Percentiles rank a stretch among this genome's conserved stretches.
phyloP scores from a whole-genome alignment of 148 eudicot genomes.

The Euryodendron excelsum region DNA sequence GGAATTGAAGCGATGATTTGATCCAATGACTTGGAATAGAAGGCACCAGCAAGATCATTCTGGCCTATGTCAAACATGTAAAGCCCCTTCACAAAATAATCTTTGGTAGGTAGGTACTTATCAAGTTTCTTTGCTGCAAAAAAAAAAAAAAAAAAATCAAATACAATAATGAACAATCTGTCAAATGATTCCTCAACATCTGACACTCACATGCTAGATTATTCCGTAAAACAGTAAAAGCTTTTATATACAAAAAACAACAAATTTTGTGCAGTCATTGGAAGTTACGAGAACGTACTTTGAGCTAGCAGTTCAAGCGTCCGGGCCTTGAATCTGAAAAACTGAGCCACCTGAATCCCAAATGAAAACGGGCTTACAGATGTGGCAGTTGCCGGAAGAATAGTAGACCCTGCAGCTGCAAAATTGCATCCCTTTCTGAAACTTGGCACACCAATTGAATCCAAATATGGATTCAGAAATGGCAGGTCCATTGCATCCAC shows the following conservation, averaged over 20 bases:
- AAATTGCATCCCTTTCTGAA: conserved; percentile 76
- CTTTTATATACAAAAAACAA: neutral
- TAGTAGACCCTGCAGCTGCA: conserved; percentile 82
- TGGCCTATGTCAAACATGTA: conserved; percentile 97
- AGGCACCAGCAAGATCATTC: conserved; percentile 85
- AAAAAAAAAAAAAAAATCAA: conserved; percentile 14
- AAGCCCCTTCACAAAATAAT: conserved; percentile 68
- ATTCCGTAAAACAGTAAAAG: too few species aligned
- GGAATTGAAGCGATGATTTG: conserved; percentile 84
- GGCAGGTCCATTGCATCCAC: conserved; percentile 96
- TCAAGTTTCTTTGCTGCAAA: conserved; percentile 59
- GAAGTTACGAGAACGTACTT: conserved; percentile 32
- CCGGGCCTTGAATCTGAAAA: conserved; percentile 71
- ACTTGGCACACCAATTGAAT: conserved; percentile 65
- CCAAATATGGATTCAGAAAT: conserved; percentile 79
- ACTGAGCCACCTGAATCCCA: conserved; percentile 81
- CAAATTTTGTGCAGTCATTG: neutral
- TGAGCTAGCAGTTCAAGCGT: conserved; percentile 50
- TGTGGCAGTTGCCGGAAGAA: conserved; percentile 70
- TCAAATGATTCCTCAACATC: neutral
- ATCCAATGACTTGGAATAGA: conserved; percentile 77
- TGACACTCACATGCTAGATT: neutral
- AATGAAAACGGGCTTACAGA: conserved; percentile 93
- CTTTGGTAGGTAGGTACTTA: conserved; percentile 67
- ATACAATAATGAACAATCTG: neutral